Conservation (phyloP, 768 basidiomycete genomes). For the Termitomyces sp. region DNA sequence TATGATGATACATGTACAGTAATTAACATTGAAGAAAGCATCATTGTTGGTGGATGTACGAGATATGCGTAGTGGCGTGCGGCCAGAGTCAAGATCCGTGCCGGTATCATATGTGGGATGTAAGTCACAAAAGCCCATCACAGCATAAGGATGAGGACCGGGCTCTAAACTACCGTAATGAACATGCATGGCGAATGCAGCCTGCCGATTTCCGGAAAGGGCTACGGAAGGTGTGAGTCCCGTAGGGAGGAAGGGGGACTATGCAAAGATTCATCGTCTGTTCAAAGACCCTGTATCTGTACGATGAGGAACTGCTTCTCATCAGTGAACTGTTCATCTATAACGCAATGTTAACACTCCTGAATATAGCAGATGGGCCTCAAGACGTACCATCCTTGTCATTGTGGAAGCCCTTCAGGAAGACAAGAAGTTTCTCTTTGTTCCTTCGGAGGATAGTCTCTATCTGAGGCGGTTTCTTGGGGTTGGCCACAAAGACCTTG, state of each 20-base stretch:
- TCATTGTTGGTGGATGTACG: conserved; percentile 2
- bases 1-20: conserved; percentile 6
- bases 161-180: neutral
- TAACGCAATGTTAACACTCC: neutral
- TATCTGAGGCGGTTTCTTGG: conserved; percentile 96
- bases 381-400: conserved; percentile 84
- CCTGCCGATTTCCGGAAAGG: neutral
- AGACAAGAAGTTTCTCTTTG: conserved; percentile 86
- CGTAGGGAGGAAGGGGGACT: neutral
- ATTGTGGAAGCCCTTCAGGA: conserved; percentile 93
- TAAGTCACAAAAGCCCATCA: neutral
- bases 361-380: neutral
- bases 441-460: conserved; percentile 87
- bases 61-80: neutral
- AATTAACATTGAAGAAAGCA: conserved; percentile 1
- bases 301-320: conserved; percentile 96
- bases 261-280: neutral
- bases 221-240: neutral
- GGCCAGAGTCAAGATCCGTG: conserved; percentile 4
- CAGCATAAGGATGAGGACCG: neutral
- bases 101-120: conserved; percentile 7
- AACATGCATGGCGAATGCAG: neutral
- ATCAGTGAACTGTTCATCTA: conserved; percentile 96
- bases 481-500: conserved; percentile 99
- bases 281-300: conserved; percentile 78